Base-by-base conservation (phyloP, 441 rosid genomes). In the Theobroma grandiflorum region DNA sequence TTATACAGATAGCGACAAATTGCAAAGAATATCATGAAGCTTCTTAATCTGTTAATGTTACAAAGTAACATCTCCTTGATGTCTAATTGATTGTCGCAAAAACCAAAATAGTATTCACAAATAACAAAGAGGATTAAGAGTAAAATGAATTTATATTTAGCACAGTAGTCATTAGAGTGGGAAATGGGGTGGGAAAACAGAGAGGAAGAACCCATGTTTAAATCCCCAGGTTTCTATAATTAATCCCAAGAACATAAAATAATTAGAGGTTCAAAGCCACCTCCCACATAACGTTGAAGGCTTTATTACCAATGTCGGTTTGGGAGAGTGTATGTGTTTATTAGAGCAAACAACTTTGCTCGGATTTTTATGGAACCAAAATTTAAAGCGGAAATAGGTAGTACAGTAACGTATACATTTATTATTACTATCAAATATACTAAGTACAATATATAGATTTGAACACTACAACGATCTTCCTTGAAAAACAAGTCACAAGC, bases 351-450 rank as follows among this genome's bases (percentile, higher is more conserved):
- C 73, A 78, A 78, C 7, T 69, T 9, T 80, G 81, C 87, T 80
- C 82, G 80, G 75, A 82, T 55, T 82, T 80, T 77, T 6, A 82
- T 78, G 84, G 69, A 65, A 74, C 15, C 45, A 18, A 22, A n/a
- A n/a, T n/a, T n/a, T n/a, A n/a, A n/a, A n/a, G n/a, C n/a, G n/a
- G n/a, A n/a, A n/a, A n/a, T n/a, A n/a, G n/a, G n/a, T n/a, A n/a
- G n/a, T n/a, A n/a, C n/a, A n/a, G n/a, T n/a, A n/a, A n/a, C n/a
- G n/a, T n/a, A n/a, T n/a, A n/a, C n/a, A n/a, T n/a, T n/a, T n/a
- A n/a, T n/a, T n/a, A n/a, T n/a, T n/a, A n/a, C n/a, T n/a, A n/a
- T n/a, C n/a, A n/a, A n/a, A n/a, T n/a, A n/a, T n/a, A n/a, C n/a
- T n/a, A n/a, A n/a, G n/a, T n/a, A n/a, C n/a, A n/a, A n/a, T n/a